phyloP scores from a whole-genome alignment of 2,329 filamentous ascomycete species.

The Xylariaceae sp. region DNA sequence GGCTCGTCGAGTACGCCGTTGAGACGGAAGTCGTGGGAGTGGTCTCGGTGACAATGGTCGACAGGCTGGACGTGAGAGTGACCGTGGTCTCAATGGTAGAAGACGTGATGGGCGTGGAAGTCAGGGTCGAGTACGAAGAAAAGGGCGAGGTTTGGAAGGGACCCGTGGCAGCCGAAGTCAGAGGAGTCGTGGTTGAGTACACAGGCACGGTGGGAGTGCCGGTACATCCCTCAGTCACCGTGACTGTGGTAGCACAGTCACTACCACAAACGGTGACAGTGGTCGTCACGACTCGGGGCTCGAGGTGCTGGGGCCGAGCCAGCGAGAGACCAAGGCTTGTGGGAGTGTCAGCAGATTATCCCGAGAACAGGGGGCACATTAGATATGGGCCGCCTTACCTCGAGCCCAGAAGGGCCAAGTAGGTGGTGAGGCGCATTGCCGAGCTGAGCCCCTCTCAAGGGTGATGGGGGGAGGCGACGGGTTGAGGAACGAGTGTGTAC shows the following conservation, averaged over 20 bases:
- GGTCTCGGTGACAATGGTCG: neutral
- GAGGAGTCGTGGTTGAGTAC: constrained; percentile 1
- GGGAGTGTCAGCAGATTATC: constrained; percentile 11
- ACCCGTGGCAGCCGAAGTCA: neutral
- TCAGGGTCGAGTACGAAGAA: constrained; percentile 3
- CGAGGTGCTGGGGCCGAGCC: constrained; percentile 12
- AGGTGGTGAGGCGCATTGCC: constrained; percentile 16
- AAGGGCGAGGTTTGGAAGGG: too few relatives aligned
- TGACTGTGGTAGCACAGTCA: constrained; percentile 21
- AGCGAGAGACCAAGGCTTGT: constrained; percentile 15
- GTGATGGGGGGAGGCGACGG: neutral
- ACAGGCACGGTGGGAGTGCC: constrained; percentile 8
- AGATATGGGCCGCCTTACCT: constrained; percentile 13
- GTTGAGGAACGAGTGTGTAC: neutral
- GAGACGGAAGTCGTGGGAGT: neutral
- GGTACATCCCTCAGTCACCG: constrained; percentile 19
- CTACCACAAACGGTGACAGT: constrained; percentile 20
- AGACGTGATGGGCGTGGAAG: too few relatives aligned
- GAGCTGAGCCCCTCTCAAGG: too few relatives aligned
- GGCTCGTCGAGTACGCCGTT: constrained; percentile 4
- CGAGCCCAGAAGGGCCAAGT: constrained; percentile 18
- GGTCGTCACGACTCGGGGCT: constrained; percentile 13
- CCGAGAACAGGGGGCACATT: neutral
- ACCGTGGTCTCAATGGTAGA: too few relatives aligned
- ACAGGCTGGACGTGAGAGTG: neutral